Evolutionary conservation across 352 stramenopile species (phyloP), one percentile per base, ranked within the genome.

Genomic region (Phytophthora cryptogea): DNA sequence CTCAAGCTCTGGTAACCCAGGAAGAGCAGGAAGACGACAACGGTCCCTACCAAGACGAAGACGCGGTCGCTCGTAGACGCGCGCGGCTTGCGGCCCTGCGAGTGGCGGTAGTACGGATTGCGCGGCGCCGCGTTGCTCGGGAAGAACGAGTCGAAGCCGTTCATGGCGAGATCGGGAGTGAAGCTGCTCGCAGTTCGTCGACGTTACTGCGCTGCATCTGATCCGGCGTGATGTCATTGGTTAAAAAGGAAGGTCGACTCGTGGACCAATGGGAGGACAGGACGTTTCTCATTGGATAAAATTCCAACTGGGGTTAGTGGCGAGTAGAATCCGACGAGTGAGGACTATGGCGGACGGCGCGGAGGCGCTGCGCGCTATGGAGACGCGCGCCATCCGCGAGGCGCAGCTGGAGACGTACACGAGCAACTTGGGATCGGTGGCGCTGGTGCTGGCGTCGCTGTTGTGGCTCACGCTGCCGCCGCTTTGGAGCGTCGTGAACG

Each of bases 91-190:
- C 47, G 39, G n/a, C 42, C 26, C 56, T 88, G 72, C 4, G 75
- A 75, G 59, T 91, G 80, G n/a, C 83, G 80, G 63, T 92, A 94
- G 72, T 91, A 94, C 52, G 82, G 85, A 48, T 94, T 94, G 52
- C 76, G 75, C 60, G 78, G 80, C 57, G 70, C 67, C 41, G 70
- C 68, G 66, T 64, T 76, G 59, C 50, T 82, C 49, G 78, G 72
- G 76, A 89, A 89, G 74, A 91, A 88, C 52, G 77, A 74, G 53
- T 85, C 73, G 58, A 85, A 81, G 56, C 70, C 64, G 66, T 81
- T 86, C 80, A 90, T 90, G 17, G 27, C 41, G 26, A 45, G 39
- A 35, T 40, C 47, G 37, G 32, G 27, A 43, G 41, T 52, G 33
- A 41, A 23, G 35, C 31, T 36, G 16, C 32, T 55, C 13, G 28